These are phyloP conservation scores for Coleophoma eucalyptorum DNA, from an alignment of 2,329 filamentous ascomycete genomes.

Conservation along the genomic window DNA sequence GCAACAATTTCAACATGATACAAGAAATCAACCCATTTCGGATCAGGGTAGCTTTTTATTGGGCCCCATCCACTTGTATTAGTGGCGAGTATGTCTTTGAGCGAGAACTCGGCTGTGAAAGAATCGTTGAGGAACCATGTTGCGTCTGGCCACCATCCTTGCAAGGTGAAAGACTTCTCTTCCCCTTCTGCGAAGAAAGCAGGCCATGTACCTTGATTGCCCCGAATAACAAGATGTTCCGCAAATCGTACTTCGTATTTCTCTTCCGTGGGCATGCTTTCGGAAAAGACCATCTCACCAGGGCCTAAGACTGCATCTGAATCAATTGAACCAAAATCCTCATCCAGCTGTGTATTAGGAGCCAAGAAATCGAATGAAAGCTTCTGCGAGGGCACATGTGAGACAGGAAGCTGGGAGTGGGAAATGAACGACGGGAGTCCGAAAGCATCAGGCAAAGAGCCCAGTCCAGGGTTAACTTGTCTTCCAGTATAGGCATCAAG, in stretches of 20 bases:
- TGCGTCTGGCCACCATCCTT: slow-evolving; percentile 39
- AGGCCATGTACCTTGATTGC: no score
- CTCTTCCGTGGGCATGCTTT: no score
- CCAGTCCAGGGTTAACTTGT: slow-evolving; percentile 20
- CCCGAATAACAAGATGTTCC: no score
- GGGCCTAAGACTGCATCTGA: no score
- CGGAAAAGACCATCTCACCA: not conserved
- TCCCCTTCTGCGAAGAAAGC: no score
- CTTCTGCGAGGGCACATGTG: no score
- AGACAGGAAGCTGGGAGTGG: no score
- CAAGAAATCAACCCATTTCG: slow-evolving; percentile 21
- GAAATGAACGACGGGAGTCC: not conserved
- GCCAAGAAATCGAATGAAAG: no score
- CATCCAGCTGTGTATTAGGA: no score
- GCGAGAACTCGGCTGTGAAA: slow-evolving; percentile 23
- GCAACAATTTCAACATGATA: slow-evolving; percentile 35
- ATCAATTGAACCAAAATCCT: no score
- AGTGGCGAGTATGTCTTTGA: slow-evolving; percentile 23
- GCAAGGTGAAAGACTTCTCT: slow-evolving; percentile 35
- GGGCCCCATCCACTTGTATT: slow-evolving; percentile 19
- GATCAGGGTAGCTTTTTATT: not conserved
- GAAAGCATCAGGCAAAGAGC: slow-evolving; percentile 15
- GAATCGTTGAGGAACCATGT: slow-evolving; percentile 31
- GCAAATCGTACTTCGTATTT: no score
- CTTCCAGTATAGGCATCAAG: slow-evolving; percentile 5